Base-by-base conservation (phyloP, 176 grass and related monocot genomes). In the Oryza meridionalis region DNA sequence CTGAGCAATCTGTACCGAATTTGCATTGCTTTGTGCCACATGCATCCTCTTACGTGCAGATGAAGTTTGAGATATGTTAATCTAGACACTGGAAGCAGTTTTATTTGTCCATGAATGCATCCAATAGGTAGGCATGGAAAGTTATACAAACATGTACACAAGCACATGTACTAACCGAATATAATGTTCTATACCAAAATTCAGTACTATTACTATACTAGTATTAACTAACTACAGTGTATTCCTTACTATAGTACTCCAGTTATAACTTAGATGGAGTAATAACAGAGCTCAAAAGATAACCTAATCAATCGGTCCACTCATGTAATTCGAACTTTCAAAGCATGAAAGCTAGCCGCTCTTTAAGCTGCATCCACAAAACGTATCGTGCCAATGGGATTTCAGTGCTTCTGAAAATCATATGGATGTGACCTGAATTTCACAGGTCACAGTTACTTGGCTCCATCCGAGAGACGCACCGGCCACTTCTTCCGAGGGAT, bases 301-400 rank as follows among this genome's bases (percentile, higher is more conserved):
- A 26, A 75, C 15, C 79, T 55, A 19, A 19, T 55, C 50, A 19
- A 19, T 55, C 50, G 50, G 16, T 59, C 55, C 79, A 70, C 26
- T 77, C 64, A n/a, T 65, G 72, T 44, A 40, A 21, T 27, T 25
- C 7, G 9, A 42, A 42, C 40, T 42, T 42, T 9, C 17, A 79
- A 85, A 89, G 72, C 82, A 2, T 64, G 77, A 70, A 76, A 81
- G 71, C 11, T 76, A 1, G 22, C 21, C 3, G 43, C 10, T 72
- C 77, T 77, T 89, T 85, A 85, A 50, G 19, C 55, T 0, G 43
- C 78, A 67, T 7, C 58, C 83, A 63, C 53, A 75, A 45, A 19
- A 35, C 22, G 19, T 9, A 81, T 43, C 58, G 35, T 86, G 65
- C 78, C 11, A 58, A 37, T 55, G 21, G 27, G 75, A 75, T 22